These are phyloP conservation scores for Mycena albidolilacea DNA, from an alignment of 768 basidiomycete species.

Conservation along the genomic window DNA sequence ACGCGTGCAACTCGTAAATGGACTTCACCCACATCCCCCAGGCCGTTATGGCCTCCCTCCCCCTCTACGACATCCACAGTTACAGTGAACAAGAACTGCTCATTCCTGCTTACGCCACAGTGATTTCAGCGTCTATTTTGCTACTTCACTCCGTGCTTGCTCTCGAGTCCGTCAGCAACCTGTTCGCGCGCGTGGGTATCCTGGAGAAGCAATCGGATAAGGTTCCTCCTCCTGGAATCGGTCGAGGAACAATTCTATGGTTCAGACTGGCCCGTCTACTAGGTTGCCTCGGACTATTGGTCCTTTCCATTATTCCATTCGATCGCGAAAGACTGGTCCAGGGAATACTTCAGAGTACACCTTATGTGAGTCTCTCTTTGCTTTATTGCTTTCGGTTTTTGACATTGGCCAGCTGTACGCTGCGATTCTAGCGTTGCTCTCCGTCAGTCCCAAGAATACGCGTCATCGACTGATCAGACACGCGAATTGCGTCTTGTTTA, in stretches of 20 bases:
- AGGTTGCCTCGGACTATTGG: constrained; percentile 62
- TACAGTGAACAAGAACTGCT: not conserved
- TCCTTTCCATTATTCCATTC: constrained; percentile 58
- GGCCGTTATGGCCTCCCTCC: not conserved
- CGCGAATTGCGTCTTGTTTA: constrained; percentile 61
- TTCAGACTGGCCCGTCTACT: constrained; percentile 63
- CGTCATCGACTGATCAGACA: constrained; percentile 58
- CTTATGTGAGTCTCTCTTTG: constrained; percentile 17
- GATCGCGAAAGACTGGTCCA: constrained; percentile 23
- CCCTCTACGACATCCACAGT: not conserved
- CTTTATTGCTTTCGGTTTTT: not conserved
- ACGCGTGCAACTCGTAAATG: not conserved
- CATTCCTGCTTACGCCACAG: constrained; percentile 6
- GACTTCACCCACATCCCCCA: not conserved
- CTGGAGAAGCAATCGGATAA: not conserved
- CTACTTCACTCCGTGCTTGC: constrained; percentile 11
- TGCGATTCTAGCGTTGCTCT: constrained; percentile 57
- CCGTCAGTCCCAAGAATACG: constrained; percentile 54
- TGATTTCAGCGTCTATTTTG: constrained; percentile 21
- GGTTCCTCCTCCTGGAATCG: constrained; percentile 13
- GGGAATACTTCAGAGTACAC: constrained; percentile 24
- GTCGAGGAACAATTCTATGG: constrained; percentile 53
- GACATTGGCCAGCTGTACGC: constrained; percentile 54
- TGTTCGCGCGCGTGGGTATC: not conserved
- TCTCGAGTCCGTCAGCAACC: not conserved